Percentiles rank a stretch among this genome's conserved stretches.
These are phyloP conservation scores for Eremochloa ophiuroides DNA, from an alignment of 176 grass and related monocot species.

Conservation along the genomic window DNA sequence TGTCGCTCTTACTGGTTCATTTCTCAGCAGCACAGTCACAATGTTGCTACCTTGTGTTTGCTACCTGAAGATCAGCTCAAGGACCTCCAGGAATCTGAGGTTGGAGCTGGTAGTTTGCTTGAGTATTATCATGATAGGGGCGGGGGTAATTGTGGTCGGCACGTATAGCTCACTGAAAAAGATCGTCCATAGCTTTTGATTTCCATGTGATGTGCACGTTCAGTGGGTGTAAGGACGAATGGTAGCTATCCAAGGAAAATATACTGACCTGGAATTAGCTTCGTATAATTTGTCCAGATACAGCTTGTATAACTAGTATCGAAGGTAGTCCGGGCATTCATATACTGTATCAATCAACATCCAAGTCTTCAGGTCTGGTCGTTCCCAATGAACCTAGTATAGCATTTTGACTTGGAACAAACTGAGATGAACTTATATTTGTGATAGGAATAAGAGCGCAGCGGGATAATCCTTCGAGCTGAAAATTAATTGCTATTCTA, in stretches of 20 bases:
- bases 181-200: constrained; percentile 61
- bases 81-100: constrained; percentile 35
- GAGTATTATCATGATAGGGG: constrained; percentile 45
- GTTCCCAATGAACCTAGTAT: neutral
- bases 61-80: constrained; percentile 77
- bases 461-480: too few species aligned
- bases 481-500: too few species aligned
- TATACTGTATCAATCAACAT: neutral
- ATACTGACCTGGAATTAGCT: neutral
- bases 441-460: too few species aligned
- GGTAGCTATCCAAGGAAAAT: neutral
- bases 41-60: constrained; percentile 68
- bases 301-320: neutral
- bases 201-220: constrained; percentile 10
- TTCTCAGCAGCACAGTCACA: constrained; percentile 64
- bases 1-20: constrained; percentile 54
- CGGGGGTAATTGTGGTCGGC: constrained; percentile 46
- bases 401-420: too few species aligned
- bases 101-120: constrained; percentile 46
- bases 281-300: neutral
- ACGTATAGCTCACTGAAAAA: constrained; percentile 71
- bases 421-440: too few species aligned
- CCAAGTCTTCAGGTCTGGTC: neutral
- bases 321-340: too few species aligned
- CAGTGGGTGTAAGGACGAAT: neutral